Evolutionary conservation across 2,329 filamentous ascomycete genomes (phyloP), one percentile per base, ranked within the genome.

Genomic region (Dactylonectria macrodidyma): DNA sequence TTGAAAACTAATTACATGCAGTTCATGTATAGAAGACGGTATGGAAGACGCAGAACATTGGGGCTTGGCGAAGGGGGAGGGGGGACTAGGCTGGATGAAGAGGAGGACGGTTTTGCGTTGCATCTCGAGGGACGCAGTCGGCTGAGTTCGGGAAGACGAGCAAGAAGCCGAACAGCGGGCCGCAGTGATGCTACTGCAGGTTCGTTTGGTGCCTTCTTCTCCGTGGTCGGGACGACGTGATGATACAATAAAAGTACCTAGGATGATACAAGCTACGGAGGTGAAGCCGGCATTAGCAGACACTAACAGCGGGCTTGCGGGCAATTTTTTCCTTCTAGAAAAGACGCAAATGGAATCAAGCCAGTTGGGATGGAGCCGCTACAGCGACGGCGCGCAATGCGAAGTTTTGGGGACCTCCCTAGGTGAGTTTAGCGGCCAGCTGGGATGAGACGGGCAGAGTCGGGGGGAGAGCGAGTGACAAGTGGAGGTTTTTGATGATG

Each of bases 401-500:
- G 10, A 30, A 19, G 19, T 7, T 34, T 34, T 24, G 50, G 50
- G 58, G 51, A 66, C 63, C 63, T 66, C 50, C 63, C 63, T 66
- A 61, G 58, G 56, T 24, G 36, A 56, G 63, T 66, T 66, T 66
- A 66, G 63, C 24, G 57, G 51, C 51, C 51, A 51, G 19, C 19
- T 19, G 19, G 19, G 19, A 19, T 19, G 19, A 1, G 19, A 66
- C 63, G 63, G 63, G 63, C 19, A 66, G 63, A 66, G 36, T 66
- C 63, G 58, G 63, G 56, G 63, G 26, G 26, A 30, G 26, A 30
- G 26, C 7, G 26, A 30, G 26, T 30, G 26, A 7, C 26, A 30
- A 30, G 26, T 30, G 26, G 26, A 30, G 26, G 26, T 30, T 30
- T 57, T 41, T 14, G n/a, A 38, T 60, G 57, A 57, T 44, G 50